Evolutionary conservation across 1,284 basidiomycete species (phyloP).

Genomic region (Stygiomarasmius scandens): DNA sequence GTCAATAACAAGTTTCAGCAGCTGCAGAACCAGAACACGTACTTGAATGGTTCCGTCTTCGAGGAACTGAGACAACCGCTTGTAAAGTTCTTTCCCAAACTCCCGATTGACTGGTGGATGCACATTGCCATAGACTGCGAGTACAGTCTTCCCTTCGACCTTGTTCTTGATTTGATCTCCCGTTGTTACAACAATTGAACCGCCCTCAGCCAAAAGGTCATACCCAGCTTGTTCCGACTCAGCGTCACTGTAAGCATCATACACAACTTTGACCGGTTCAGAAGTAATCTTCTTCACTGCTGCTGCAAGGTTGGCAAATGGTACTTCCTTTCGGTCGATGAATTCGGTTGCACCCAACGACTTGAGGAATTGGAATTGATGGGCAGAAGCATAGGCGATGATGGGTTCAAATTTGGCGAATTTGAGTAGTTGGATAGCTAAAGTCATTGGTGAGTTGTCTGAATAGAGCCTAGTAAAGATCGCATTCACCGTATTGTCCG

Average conservation of each 20-base stretch:
- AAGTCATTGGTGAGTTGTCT: background rate
- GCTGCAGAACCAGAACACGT: background rate
- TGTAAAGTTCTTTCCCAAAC: background rate
- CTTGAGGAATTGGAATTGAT: slow-evolving; percentile 3
- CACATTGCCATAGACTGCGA: background rate
- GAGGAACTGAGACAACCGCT: background rate
- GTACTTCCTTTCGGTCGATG: slow-evolving; percentile 7
- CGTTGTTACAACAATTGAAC: background rate
- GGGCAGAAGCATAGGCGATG: slow-evolving; percentile 12
- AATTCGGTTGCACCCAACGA: slow-evolving; percentile 11
- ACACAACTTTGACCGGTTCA: background rate
- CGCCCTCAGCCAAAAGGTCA: slow-evolving; percentile 1
- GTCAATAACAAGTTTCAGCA: background rate
- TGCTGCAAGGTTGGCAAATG: background rate
- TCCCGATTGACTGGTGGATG: background rate
- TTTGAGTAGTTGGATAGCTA: slow-evolving; percentile 13
- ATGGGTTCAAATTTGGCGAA: slow-evolving; percentile 5
- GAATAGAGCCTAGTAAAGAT: background rate
- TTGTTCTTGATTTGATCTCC: background rate
- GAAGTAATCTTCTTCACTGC: background rate
- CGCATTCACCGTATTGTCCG: slow-evolving; percentile 12
- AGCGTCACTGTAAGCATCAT: background rate
- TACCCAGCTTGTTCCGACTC: background rate
- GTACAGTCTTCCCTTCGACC: background rate
- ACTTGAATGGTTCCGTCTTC: slow-evolving; percentile 1